Evolutionary conservation across 2,329 filamentous ascomycete genomes (phyloP).

Genomic region (Exophiala xenobiotica): DNA sequence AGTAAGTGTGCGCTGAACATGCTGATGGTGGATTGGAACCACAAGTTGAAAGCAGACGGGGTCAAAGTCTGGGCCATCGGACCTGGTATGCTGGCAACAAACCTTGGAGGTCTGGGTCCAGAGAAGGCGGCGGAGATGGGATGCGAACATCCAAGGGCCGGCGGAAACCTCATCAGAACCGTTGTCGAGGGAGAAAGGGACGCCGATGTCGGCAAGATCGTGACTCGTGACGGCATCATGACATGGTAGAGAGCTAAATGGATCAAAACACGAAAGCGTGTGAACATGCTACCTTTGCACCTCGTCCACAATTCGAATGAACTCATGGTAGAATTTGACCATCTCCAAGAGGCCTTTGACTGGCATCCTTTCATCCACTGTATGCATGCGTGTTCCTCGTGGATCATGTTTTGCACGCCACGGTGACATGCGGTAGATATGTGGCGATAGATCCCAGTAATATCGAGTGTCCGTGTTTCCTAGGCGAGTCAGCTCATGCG

Average conservation of each 20-base stretch:
- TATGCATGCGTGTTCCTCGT: constrained; percentile 34
- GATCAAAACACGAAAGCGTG: too few relatives aligned
- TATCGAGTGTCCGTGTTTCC: constrained; percentile 53
- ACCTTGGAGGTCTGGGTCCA: constrained; percentile 37
- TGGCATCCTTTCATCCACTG: constrained; percentile 38
- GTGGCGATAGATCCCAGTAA: constrained; percentile 49
- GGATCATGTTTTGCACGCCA: constrained; percentile 34
- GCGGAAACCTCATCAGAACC: constrained; percentile 29
- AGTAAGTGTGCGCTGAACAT: constrained; percentile 49
- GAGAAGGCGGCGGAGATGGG: constrained; percentile 25
- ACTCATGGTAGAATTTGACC: constrained; percentile 35
- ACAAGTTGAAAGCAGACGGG: constrained; percentile 41
- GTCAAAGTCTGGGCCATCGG: constrained; percentile 51
- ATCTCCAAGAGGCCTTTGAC: constrained; percentile 33
- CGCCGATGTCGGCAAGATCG: constrained; percentile 34
- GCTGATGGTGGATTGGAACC: constrained; percentile 35
- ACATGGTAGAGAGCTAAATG: constrained; percentile 32
- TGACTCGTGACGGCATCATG: constrained; percentile 33
- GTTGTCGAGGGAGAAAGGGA: constrained; percentile 34
- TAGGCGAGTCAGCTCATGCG: constrained; percentile 7
- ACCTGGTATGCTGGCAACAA: constrained; percentile 51
- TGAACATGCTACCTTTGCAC: constrained; percentile 2
- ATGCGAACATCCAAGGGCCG: constrained; percentile 34
- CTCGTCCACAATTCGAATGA: constrained; percentile 35
- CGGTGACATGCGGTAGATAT: constrained; percentile 44